Base-by-base conservation (phyloP, 768 basidiomycete species). In the Leucosporidium creatinivorum region DNA sequence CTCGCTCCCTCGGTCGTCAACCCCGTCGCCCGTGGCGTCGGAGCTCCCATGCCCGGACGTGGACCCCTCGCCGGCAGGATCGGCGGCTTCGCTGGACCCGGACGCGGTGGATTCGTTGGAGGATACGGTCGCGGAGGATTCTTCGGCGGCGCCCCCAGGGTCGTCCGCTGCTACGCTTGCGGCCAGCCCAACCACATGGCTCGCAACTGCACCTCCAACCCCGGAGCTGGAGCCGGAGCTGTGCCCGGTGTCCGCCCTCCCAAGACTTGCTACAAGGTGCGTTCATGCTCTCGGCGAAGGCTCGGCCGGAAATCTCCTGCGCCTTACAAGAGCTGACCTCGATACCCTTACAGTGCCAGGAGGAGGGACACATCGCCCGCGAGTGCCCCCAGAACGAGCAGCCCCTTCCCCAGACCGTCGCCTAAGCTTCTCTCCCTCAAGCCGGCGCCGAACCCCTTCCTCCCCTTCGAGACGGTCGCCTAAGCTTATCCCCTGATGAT, bases 181-280 rank as follows among this genome's bases (percentile, higher is more conserved):
- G 55, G 55, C 19, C 30, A 56, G 55, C 31, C 31, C 28, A 56
- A 56, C 55, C 55, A 56, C 55, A 28, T 56, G 50, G 50, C 50
- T 50, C 49, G 26, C 26, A 15, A 56, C 55, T 31, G 30, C 31
- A 31, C 55, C 13, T 18, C 13, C 19, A 31, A 31, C 30, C 19
- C 21, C 15, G 55, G 30, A 15, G 55, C 55, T 28, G 31, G n/a
- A 26, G 52, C 19, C 13, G 52, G 52, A 54, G 55, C 21, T 23
- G 55, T 17, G 8, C 39, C 21, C 30, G 31, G 21, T 31, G 31
- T 31, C 33, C 55, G 55, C 55, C 55, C 52, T 28, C 26, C 55
- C 55, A 56, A 56, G 55, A 56, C 55, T 21, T 56, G 55, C 55
- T 56, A 56, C 55, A 56, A 56, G 55, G 55, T 56, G 31, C 55